Percentiles rank a stretch among this genome's conserved stretches.
Evolutionary conservation across 202 grass and related monocot genomes (phyloP).

Genomic region (Saccharum hybrid): DNA sequence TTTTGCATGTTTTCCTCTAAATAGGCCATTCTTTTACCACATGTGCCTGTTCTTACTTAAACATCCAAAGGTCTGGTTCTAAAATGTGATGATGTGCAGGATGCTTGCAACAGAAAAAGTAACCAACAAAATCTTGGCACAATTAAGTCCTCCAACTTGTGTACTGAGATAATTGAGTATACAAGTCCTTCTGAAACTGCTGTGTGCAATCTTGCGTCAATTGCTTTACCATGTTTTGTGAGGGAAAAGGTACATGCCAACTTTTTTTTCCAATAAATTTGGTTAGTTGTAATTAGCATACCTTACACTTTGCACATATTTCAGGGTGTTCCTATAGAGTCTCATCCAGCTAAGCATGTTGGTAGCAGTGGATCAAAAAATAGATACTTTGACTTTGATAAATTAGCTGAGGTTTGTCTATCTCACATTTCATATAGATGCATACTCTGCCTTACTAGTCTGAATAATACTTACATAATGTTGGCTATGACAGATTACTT

Average conservation of each 20-base stretch:
- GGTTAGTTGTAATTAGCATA: background rate
- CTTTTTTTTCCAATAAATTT: background rate
- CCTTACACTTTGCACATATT: slow-evolving; percentile 34
- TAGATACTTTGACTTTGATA: slow-evolving; percentile 98
- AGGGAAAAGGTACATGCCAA: slow-evolving; percentile 78
- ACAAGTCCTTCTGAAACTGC: slow-evolving; percentile 88
- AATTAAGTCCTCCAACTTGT: slow-evolving; percentile 96
- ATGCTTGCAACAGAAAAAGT: slow-evolving; percentile 97
- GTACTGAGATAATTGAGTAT: slow-evolving; percentile 94
- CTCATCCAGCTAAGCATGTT: slow-evolving; percentile 87
- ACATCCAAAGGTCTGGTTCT: slow-evolving; percentile 13
- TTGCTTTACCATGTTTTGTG: slow-evolving; percentile 94
- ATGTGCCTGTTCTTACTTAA: slow-evolving; percentile 19
- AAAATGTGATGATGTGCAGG: slow-evolving; percentile 48
- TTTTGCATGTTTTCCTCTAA: slow-evolving; percentile 14
- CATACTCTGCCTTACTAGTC: slow-evolving; percentile 26
- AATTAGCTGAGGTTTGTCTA: slow-evolving; percentile 81
- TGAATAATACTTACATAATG: slow-evolving; percentile 35
- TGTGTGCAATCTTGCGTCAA: slow-evolving; percentile 94
- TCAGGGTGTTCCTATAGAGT: slow-evolving; percentile 83
- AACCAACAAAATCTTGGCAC: slow-evolving; percentile 97
- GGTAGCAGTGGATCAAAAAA: slow-evolving; percentile 82
- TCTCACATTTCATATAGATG: slow-evolving; percentile 9
- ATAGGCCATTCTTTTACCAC: slow-evolving; percentile 14
- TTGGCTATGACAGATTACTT: slow-evolving; percentile 59